Evolutionary conservation across 1,139 yeast species (phyloP).

Genomic region (Yamadazyma trypodendri): DNA sequence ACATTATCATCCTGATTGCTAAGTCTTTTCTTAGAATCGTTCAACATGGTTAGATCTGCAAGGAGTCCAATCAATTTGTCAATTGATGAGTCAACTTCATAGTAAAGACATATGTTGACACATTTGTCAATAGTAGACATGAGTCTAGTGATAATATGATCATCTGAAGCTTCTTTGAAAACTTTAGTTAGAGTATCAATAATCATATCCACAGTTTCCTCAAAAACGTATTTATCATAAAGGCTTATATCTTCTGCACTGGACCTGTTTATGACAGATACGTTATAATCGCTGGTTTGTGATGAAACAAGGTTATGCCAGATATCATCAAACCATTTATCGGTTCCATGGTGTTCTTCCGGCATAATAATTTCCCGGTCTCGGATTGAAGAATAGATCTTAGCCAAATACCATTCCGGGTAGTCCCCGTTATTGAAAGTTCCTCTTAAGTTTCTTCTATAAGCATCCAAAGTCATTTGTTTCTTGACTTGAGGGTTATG

Average conservation of each 20-base stretch:
- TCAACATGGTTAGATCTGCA: constrained; percentile 61
- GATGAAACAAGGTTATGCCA: constrained; percentile 84
- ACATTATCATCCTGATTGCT: constrained; percentile 28
- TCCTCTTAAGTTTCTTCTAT: constrained; percentile 76
- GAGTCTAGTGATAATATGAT: constrained; percentile 81
- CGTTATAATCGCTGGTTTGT: constrained; percentile 21
- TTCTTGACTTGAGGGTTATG: constrained; percentile 78
- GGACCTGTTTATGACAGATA: neutral
- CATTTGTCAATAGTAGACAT: constrained; percentile 86
- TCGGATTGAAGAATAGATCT: constrained; percentile 75
- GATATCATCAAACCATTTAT: constrained; percentile 87
- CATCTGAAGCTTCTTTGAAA: constrained; percentile 87
- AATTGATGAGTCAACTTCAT: constrained; percentile 53
- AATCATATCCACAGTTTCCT: constrained; percentile 57
- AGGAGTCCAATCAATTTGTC: constrained; percentile 66
- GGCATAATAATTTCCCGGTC: constrained; percentile 95
- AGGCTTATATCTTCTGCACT: constrained; percentile 29
- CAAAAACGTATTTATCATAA: constrained; percentile 73
- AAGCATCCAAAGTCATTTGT: constrained; percentile 86
- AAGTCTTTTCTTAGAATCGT: constrained; percentile 21
- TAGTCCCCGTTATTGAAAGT: constrained; percentile 75
- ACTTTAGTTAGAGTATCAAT: constrained; percentile 71
- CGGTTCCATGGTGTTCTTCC: constrained; percentile 88
- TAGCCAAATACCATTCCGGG: constrained; percentile 81
- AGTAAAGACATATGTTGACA: constrained; percentile 70